phyloP scores from a whole-genome alignment of 768 basidiomycete genomes.

The Suillus luteus region DNA sequence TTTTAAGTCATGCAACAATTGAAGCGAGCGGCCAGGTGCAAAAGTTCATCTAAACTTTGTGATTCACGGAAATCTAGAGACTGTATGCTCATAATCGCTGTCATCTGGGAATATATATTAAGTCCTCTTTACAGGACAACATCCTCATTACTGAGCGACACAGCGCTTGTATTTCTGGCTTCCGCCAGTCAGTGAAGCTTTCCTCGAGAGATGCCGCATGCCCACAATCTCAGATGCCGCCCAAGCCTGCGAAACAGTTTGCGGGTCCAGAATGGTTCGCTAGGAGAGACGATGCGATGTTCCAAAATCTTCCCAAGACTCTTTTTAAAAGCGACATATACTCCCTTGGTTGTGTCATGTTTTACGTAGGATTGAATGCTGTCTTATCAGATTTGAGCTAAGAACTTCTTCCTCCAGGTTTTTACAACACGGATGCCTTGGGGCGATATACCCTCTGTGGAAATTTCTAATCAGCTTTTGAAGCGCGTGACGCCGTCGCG shows the following conservation, averaged over 20 bases:
- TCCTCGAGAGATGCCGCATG: background rate
- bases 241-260: background rate
- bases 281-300: background rate
- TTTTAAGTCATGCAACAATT: background rate
- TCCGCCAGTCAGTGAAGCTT: conserved; percentile 6
- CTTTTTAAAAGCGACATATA: background rate
- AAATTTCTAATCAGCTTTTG: background rate
- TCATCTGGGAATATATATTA: too few species aligned
- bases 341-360: conserved; percentile 1
- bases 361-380: background rate
- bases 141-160: conserved; percentile 8
- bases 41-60: background rate
- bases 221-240: background rate
- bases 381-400: background rate
- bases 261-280: conserved; percentile 2
- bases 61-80: conserved; percentile 2
- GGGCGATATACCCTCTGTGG: background rate
- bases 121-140: background rate
- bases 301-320: background rate
- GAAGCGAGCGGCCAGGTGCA: background rate
- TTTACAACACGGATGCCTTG: background rate
- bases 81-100: background rate
- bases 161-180: background rate
- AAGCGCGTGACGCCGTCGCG: background rate
- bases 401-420: background rate